Evolutionary conservation across 148 eudicot genomes (phyloP).

Genomic region (Simmondsia chinensis): DNA sequence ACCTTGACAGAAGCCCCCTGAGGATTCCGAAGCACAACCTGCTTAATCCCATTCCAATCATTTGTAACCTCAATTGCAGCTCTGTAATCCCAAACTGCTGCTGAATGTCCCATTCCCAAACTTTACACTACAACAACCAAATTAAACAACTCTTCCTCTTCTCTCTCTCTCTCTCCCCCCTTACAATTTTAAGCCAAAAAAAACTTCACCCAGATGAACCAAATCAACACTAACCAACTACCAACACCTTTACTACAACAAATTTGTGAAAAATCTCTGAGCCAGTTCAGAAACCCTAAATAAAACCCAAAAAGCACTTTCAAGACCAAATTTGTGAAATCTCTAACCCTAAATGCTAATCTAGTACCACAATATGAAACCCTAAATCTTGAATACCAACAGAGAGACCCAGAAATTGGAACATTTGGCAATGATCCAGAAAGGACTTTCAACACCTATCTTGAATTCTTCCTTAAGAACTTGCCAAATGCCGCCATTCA

Average conservation of each 20-base stretch:
- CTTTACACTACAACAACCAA: neutral
- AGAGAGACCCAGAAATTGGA: conserved; percentile 12
- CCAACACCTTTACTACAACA: conserved; percentile 32
- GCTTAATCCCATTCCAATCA: conserved; percentile 70
- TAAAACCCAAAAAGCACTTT: conserved; percentile 13
- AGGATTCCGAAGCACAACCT: conserved; percentile 64
- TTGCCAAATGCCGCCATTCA: conserved; percentile 20
- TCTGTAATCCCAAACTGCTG: conserved; percentile 62
- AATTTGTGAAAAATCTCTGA: conserved; percentile 22
- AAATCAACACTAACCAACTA: conserved; percentile 16
- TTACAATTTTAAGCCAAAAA: neutral
- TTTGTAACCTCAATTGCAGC: conserved; percentile 42
- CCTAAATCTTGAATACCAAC: neutral
- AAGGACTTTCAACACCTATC: conserved; percentile 16
- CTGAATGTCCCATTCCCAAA: conserved; percentile 66
- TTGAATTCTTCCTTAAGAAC: conserved; percentile 2
- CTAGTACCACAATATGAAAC: neutral
- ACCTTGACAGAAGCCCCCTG: conserved; percentile 74
- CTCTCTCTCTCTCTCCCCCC: neutral
- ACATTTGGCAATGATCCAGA: conserved; percentile 24
- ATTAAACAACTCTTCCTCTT: neutral
- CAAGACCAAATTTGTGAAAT: neutral
- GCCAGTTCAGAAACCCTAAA: conserved; percentile 6
- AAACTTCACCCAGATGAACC: conserved; percentile 2
- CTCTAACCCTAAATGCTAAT: too few relatives aligned